Evolutionary conservation across 2,329 filamentous ascomycete species (phyloP).

Genomic region (Hypoxylon sp.): DNA sequence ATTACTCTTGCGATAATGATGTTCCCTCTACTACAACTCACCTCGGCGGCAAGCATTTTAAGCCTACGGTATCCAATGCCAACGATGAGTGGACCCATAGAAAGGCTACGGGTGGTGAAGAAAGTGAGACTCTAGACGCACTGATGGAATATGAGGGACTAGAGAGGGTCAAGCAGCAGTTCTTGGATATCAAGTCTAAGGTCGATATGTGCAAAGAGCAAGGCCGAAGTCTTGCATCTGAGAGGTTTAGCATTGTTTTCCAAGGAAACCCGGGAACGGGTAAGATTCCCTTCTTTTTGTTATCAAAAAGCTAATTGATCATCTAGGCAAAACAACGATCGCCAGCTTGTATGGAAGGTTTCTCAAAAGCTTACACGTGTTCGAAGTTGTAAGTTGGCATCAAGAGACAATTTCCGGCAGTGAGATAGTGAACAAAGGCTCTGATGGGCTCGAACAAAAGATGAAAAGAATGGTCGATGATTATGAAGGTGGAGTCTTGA

Average conservation of each 20-base stretch:
- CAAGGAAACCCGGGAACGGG: slow-evolving; percentile 81
- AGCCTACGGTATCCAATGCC: not conserved
- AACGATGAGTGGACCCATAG: slow-evolving; percentile 2
- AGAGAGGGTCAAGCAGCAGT: slow-evolving; percentile 66
- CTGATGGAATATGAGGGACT: slow-evolving; percentile 71
- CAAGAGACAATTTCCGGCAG: not conserved
- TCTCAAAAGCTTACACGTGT: not conserved
- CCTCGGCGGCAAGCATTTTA: not conserved
- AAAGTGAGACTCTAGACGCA: slow-evolving; percentile 62
- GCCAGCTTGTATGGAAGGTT: not conserved
- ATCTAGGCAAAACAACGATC: not conserved
- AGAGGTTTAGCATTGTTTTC: slow-evolving; percentile 69
- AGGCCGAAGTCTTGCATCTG: slow-evolving; percentile 58
- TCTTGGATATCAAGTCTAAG: slow-evolving; percentile 64
- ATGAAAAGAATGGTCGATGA: not conserved
- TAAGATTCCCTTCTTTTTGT: too few relatives aligned
- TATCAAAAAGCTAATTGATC: too few relatives aligned
- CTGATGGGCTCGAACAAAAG: not conserved
- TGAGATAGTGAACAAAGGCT: not conserved
- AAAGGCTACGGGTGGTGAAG: slow-evolving; percentile 56
- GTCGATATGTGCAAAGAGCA: slow-evolving; percentile 65
- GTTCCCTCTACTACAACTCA: too few relatives aligned
- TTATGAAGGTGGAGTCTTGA: slow-evolving; percentile 71
- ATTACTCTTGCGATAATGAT: too few relatives aligned
- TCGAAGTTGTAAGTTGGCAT: not conserved